Evolutionary conservation across 1,139 yeast species (phyloP), one percentile per base, ranked within the genome.

Genomic region (Protomyces inouyei): DNA sequence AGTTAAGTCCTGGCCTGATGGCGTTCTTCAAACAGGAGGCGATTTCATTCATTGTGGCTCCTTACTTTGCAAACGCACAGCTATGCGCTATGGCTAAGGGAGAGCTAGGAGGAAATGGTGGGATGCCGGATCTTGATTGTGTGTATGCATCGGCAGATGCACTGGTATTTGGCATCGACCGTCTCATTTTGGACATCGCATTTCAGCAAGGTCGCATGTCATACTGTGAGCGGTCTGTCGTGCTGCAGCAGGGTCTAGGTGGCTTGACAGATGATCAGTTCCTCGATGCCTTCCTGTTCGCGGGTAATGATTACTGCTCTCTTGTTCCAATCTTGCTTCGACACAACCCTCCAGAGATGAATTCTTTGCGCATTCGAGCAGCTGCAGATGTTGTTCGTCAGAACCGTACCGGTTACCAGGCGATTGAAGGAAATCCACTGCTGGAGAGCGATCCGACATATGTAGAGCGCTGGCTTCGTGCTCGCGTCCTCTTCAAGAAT

Each of bases 61-160:
- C 98, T 1, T 91, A 86, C 72, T 82, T 85, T 65, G 84, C 97
- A 0, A 85, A 91, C 74, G 84, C 88, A 64, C 98, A 93, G 75
- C 79, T 93, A 70, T 83, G 89, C 9, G 90, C 89, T 71, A 77
- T 92, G 71, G 78, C 82, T 68, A 69, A 68, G 78, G 2, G 75
- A 80, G 52, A 82, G 9, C 85, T 92, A 1, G 98, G 57, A 78
- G 92, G 73, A 74, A 83, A 65, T 77, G 78, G 16, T 81, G 88
- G 51, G 95, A 87, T 84, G 2, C 70, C 85, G 90, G 43, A 37
- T 67, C 85, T 92, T 66, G 75, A 86, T 60, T 84, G 86, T 25
- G 81, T 90, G 81, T 96, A 88, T 68, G 82, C 85, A 68, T 84
- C 82, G 65, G 78, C 82, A 37, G 82, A 82, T 68, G 85, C 82